A percentile compares a stretch with the other conserved stretches of the same genome.
Evolutionary conservation across 73 alveolate genomes (phyloP).

Genomic region (Durusdinium trenchii): DNA sequence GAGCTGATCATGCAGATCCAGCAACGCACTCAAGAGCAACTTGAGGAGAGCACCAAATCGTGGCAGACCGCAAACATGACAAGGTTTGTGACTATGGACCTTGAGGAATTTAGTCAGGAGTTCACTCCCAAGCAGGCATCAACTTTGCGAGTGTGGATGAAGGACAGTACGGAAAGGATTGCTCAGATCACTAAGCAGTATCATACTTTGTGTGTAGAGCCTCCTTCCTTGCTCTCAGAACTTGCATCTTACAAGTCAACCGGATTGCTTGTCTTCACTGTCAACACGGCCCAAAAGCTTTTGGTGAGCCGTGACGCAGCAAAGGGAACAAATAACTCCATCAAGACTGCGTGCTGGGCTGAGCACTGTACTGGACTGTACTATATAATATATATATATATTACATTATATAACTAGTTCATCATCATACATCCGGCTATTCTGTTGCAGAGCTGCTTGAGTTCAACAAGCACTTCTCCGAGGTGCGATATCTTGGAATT

Average conservation of each 20-base stretch:
- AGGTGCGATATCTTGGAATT: conserved; percentile 1
- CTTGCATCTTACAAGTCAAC: too few relatives aligned
- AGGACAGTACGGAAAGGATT: background rate
- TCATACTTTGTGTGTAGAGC: too few relatives aligned
- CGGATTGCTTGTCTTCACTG: background rate
- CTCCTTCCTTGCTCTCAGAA: too few relatives aligned
- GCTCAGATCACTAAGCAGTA: too few relatives aligned
- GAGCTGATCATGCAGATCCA: too few relatives aligned
- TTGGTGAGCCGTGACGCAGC: background rate
- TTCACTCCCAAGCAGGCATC: background rate
- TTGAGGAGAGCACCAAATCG: too few relatives aligned
- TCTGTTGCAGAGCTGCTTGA: too few relatives aligned
- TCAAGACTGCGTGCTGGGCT: background rate
- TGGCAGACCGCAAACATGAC: background rate
- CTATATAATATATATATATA: too few relatives aligned
- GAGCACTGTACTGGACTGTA: background rate
- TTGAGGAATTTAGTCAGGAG: background rate
- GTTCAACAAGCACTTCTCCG: too few relatives aligned
- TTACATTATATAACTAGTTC: background rate
- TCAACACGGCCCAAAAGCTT: background rate
- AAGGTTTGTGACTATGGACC: background rate
- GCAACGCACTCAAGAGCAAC: too few relatives aligned
- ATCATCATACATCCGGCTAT: background rate
- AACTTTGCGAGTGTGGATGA: background rate
- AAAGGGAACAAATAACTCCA: background rate